phyloP scores from a whole-genome alignment of 179 eudicot species.

The Silene coronaria region DNA sequence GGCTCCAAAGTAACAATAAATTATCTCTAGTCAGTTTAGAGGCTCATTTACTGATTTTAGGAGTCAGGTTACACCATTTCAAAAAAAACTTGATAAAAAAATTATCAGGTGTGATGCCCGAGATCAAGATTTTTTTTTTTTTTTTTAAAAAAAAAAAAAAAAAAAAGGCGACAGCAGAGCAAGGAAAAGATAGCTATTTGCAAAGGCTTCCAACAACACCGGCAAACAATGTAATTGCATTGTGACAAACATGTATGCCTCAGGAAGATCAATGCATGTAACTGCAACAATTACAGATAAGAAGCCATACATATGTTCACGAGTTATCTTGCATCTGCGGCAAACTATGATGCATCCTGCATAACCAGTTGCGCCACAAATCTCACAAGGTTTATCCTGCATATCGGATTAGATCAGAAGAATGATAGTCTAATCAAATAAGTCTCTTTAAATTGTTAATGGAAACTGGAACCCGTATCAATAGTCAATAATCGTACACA shows the following conservation, averaged over 20 bases:
- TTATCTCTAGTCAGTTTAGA: no score
- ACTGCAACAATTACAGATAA: slow-evolving; percentile 8
- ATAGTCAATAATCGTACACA: background rate
- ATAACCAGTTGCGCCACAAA: slow-evolving; percentile 29
- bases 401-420: slow-evolving; percentile 7
- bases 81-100: background rate
- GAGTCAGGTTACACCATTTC: no score
- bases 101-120: background rate
- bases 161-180: background rate
- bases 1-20: no score
- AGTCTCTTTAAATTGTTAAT: background rate
- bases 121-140: no score
- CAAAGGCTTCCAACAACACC: background rate
- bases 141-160: no score
- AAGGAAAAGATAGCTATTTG: background rate
- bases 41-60: no score
- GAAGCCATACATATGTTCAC: slow-evolving; percentile 26
- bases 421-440: background rate
- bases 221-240: background rate
- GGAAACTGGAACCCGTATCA: slow-evolving; percentile 14
- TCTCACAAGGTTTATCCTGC: slow-evolving; percentile 36
- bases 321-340: slow-evolving; percentile 27
- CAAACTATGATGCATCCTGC: slow-evolving; percentile 20
- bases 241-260: background rate
- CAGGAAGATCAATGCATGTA: background rate